phyloP scores from a whole-genome alignment of 768 basidiomycete genomes.

The Boletus tomentosulus region DNA sequence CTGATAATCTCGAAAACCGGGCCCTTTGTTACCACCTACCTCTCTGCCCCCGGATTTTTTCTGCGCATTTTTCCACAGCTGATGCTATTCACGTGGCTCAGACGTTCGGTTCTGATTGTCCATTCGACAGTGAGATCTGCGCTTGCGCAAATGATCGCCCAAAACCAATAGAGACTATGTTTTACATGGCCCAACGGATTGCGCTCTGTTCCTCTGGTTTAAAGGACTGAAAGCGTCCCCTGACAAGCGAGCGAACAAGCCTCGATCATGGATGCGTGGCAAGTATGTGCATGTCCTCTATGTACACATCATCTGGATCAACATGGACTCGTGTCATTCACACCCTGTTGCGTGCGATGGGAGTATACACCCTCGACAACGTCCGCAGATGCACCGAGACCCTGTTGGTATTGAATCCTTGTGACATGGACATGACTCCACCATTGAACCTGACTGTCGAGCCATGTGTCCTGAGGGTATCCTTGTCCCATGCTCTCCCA shows the following conservation, averaged over 20 bases:
- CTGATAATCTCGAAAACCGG: too few relatives aligned
- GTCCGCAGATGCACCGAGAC: background rate
- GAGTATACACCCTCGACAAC: background rate
- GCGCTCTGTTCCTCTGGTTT: background rate
- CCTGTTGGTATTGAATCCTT: background rate
- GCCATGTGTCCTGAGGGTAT: background rate
- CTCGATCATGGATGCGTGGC: background rate
- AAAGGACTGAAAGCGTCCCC: background rate
- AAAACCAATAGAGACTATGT: background rate
- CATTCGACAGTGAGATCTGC: background rate
- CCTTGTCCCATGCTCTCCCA: slow-evolving; percentile 11
- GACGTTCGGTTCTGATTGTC: background rate
- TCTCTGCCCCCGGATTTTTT: background rate
- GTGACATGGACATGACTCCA: background rate
- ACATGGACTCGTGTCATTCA: background rate
- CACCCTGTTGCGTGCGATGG: background rate
- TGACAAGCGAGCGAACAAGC: background rate
- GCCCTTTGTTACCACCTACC: background rate
- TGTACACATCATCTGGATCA: background rate
- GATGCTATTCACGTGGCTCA: background rate
- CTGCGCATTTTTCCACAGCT: too few relatives aligned
- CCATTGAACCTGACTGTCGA: slow-evolving; percentile 13
- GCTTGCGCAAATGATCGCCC: background rate
- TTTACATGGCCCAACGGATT: background rate
- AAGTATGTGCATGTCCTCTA: background rate